Percentiles rank a stretch among this genome's conserved stretches.
These are phyloP conservation scores for Tolypocladium inflatum DNA, from an alignment of 2,329 filamentous ascomycete species.

Conservation along the genomic window DNA sequence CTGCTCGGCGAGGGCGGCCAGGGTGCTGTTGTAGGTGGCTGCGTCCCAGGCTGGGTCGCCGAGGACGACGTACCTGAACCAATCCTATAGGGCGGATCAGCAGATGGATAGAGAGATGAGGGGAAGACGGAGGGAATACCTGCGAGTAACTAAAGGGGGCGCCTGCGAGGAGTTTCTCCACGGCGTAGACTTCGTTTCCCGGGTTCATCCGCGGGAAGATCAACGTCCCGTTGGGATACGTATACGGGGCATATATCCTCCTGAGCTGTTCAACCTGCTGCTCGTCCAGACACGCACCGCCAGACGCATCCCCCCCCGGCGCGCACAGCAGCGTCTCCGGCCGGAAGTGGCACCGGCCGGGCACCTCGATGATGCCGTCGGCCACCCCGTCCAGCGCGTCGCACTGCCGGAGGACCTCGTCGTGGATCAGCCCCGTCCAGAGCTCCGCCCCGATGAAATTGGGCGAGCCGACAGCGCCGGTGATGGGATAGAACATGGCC, in stretches of 20 bases:
- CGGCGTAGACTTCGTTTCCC: conserved; percentile 30
- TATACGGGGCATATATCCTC: conserved; percentile 18
- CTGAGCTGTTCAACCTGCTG: conserved; percentile 27
- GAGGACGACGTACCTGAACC: conserved; percentile 30
- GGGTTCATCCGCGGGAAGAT: conserved; percentile 37
- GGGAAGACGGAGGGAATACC: neutral
- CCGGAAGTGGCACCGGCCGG: conserved; percentile 32
- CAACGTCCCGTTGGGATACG: conserved; percentile 18
- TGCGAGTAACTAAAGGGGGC: conserved; percentile 12
- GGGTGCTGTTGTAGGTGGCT: conserved; percentile 20
- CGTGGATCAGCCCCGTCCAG: conserved; percentile 13
- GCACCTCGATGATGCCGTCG: conserved; percentile 38
- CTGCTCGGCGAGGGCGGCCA: conserved; percentile 27
- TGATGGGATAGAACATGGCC: conserved; percentile 34
- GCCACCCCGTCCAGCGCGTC: conserved; percentile 37
- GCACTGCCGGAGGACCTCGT: conserved; percentile 29
- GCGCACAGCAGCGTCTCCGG: conserved; percentile 30
- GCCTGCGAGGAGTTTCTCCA: conserved; percentile 26
- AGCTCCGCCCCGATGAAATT: conserved; percentile 14
- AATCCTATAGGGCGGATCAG: conserved; percentile 10
- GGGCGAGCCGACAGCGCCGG: conserved; percentile 20
- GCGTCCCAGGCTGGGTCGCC: conserved; percentile 27
- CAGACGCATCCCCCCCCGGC: conserved; percentile 9
- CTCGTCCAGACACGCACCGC: conserved; percentile 27
- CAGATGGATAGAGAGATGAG: conserved; percentile 6